Evolutionary conservation across 2,329 filamentous ascomycete genomes (phyloP).

Genomic region (Graphium sp.): DNA sequence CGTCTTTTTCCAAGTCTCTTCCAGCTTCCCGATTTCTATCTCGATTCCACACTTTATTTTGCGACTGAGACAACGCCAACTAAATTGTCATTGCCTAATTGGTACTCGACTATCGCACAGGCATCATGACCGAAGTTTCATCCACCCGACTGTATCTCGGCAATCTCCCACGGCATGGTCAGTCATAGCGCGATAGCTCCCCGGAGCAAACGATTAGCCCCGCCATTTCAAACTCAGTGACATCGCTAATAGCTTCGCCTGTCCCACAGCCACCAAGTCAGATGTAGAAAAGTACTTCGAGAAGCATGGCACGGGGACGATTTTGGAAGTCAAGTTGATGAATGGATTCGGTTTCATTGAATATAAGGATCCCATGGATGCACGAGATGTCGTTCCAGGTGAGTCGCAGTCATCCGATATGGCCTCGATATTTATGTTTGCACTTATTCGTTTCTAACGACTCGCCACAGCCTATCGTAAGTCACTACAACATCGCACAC

Average conservation of each 20-base stretch:
- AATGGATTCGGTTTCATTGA: slow-evolving; percentile 99
- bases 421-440: not conserved
- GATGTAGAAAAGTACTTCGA: slow-evolving; percentile 94
- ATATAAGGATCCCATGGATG: slow-evolving; percentile 97
- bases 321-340: slow-evolving; percentile 99
- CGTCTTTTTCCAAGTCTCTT: not conserved
- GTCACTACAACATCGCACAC: slow-evolving; percentile 2
- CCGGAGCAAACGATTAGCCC: slow-evolving; percentile 1
- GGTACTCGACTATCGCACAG: too few relatives aligned
- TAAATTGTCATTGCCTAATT: too few relatives aligned
- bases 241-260: too few relatives aligned
- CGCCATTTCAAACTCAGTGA: too few relatives aligned
- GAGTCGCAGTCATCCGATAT: slow-evolving; percentile 18
- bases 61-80: too few relatives aligned
- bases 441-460: slow-evolving; percentile 1
- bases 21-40: slow-evolving; percentile 4
- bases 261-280: slow-evolving; percentile 73
- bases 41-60: too few relatives aligned
- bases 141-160: slow-evolving; percentile 92
- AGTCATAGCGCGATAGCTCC: slow-evolving; percentile 19
- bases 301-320: slow-evolving; percentile 90
- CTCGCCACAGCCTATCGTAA: slow-evolving; percentile 20
- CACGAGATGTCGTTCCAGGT: slow-evolving; percentile 96
- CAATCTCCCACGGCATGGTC: slow-evolving; percentile 93
- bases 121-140: slow-evolving; percentile 72